Evolutionary conservation across 495 filamentous ascomycete genomes (phyloP).

Genomic region (Parachaetomium inaequale): DNA sequence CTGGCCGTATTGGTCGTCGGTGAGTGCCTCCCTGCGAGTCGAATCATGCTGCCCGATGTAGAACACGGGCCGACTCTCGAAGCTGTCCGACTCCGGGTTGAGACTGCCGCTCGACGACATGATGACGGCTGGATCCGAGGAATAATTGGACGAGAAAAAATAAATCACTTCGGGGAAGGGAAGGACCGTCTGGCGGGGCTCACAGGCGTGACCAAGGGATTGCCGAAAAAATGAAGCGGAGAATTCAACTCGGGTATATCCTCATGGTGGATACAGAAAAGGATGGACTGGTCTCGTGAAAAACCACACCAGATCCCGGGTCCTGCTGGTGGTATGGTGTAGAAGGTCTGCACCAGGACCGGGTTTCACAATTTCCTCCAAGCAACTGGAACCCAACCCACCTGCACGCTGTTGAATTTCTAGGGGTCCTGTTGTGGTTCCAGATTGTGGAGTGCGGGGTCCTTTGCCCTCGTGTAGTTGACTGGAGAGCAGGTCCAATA

Average conservation of each 20-base stretch:
- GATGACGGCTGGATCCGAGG: background rate
- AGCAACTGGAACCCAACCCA: background rate
- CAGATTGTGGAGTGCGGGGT: slow-evolving; percentile 12
- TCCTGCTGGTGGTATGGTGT: background rate
- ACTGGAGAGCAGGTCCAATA: background rate
- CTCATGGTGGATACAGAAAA: slow-evolving; percentile 11
- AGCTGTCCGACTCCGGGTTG: slow-evolving; percentile 51
- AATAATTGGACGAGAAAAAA: background rate
- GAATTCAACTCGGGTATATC: background rate
- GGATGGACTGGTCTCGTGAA: background rate
- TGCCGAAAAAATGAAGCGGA: background rate
- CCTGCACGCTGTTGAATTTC: slow-evolving; percentile 8
- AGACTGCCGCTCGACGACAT: slow-evolving; percentile 29
- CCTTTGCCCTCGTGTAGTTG: background rate
- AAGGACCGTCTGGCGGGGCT: background rate
- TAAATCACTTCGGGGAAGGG: background rate
- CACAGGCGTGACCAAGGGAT: background rate
- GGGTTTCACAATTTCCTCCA: slow-evolving; percentile 10
- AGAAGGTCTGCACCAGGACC: background rate
- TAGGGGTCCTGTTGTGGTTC: background rate
- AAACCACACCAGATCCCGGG: background rate
- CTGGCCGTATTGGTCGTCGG: slow-evolving; percentile 58
- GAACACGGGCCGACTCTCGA: slow-evolving; percentile 54
- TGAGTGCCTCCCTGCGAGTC: slow-evolving; percentile 57
- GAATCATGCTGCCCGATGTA: slow-evolving; percentile 84